Conservation (phyloP, 176 grass and related monocot species). For the Miscanthus lutarioriparius region DNA sequence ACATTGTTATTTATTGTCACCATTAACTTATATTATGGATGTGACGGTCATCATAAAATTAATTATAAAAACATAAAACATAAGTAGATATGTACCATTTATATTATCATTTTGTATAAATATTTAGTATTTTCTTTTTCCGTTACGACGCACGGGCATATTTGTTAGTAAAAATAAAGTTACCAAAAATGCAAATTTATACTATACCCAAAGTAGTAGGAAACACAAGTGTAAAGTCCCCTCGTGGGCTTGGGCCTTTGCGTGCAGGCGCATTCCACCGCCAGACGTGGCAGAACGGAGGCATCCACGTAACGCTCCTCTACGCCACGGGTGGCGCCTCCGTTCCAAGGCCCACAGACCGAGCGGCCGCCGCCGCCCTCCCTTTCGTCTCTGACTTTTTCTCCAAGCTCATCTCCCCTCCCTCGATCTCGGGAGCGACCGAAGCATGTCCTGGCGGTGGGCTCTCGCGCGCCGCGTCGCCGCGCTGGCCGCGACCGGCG, state of each 20-base stretch:
- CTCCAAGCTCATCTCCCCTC: constrained; percentile 39
- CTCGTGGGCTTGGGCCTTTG: neutral
- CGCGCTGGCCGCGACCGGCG: neutral
- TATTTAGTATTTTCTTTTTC: no score
- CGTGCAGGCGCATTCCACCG: neutral
- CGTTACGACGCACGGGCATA: no score
- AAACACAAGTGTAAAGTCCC: neutral
- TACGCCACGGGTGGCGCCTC: neutral
- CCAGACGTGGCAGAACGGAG: constrained; percentile 9
- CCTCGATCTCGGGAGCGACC: constrained; percentile 38
- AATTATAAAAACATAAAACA: no score
- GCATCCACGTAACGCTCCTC: constrained; percentile 5
- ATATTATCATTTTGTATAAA: no score
- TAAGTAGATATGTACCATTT: no score
- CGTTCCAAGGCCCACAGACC: neutral
- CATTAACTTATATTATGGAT: no score
- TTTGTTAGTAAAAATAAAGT: no score
- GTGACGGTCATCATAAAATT: no score
- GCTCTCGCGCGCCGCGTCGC: constrained; percentile 43
- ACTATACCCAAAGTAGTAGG: no score
- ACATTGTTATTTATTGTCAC: no score
- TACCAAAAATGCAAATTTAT: no score
- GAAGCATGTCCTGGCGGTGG: constrained; percentile 52
- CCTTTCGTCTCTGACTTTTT: constrained; percentile 33
- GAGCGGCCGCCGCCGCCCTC: constrained; percentile 9